Percentiles rank a stretch among this genome's conserved stretches.
Evolutionary conservation across 1,284 basidiomycete genomes (phyloP).

Genomic region (Cryptococcus hybrid): DNA sequence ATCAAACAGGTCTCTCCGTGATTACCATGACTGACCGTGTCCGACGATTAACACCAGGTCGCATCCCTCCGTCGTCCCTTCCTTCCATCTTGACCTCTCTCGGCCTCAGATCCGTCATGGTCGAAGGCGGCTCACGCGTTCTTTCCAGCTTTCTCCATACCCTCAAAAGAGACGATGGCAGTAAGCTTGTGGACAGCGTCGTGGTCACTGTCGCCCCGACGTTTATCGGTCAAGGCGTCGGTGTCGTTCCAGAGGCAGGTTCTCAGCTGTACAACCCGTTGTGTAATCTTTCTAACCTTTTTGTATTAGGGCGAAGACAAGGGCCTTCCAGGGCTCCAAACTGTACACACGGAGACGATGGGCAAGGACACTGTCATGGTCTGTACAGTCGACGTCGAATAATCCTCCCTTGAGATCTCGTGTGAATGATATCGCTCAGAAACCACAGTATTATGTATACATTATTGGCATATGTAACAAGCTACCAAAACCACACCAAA

Average conservation of each 20-base stretch:
- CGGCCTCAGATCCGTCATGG: slow-evolving; percentile 78
- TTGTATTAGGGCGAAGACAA: slow-evolving; percentile 24
- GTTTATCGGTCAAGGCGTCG: slow-evolving; percentile 72
- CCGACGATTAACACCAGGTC: slow-evolving; percentile 38
- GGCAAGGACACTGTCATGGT: slow-evolving; percentile 50
- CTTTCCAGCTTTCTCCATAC: slow-evolving; percentile 70
- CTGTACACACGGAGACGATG: slow-evolving; percentile 42
- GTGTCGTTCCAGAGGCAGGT: slow-evolving; percentile 46
- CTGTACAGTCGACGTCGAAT: slow-evolving; percentile 11
- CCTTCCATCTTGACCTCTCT: slow-evolving; percentile 57
- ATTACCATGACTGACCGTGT: background rate
- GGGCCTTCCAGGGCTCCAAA: slow-evolving; percentile 31
- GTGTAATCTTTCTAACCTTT: background rate
- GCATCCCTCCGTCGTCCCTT: slow-evolving; percentile 56
- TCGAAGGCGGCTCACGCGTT: slow-evolving; percentile 86
- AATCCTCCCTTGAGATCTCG: background rate
- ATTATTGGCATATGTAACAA: background rate
- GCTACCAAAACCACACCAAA: background rate
- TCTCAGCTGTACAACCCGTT: background rate
- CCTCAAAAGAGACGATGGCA: slow-evolving; percentile 33
- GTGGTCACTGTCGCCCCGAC: slow-evolving; percentile 80
- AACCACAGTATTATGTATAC: background rate
- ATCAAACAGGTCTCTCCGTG: background rate
- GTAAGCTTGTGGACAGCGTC: slow-evolving; percentile 62
- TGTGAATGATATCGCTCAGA: background rate